Conservation (phyloP, 2,329 filamentous ascomycete species). For the Fusarium miscanthi region DNA sequence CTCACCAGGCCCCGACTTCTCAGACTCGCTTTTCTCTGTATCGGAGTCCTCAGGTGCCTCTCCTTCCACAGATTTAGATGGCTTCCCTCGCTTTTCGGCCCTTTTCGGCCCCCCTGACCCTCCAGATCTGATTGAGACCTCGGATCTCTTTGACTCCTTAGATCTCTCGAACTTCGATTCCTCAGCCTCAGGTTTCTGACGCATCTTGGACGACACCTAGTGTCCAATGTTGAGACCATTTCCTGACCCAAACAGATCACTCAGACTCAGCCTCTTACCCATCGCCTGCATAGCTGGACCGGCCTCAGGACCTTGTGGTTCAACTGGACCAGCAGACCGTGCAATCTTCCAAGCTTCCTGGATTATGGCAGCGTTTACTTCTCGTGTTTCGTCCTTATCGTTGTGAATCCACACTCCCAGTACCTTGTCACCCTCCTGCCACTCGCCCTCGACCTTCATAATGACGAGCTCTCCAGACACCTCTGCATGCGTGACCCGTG, state of each 20-base stretch:
- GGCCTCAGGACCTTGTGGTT: constrained; percentile 48
- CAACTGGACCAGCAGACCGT: constrained; percentile 45
- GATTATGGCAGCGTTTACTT: constrained; percentile 56
- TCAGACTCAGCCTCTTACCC: constrained; percentile 57
- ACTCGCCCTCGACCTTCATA: constrained; percentile 54
- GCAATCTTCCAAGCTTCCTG: constrained; percentile 57
- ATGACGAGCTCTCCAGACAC: constrained; percentile 67
- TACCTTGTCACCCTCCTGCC: constrained; percentile 54
- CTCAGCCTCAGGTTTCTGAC: background rate
- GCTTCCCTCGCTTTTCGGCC: background rate
- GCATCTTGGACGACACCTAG: constrained; percentile 25
- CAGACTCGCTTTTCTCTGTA: background rate
- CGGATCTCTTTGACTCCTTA: background rate
- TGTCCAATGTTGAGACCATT: constrained; percentile 38
- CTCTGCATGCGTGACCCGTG: constrained; percentile 71
- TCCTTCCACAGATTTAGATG: no score
- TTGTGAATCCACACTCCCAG: constrained; percentile 68
- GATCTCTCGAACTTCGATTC: background rate
- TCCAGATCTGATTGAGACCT: background rate
- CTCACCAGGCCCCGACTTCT: background rate
- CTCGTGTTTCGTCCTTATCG: constrained; percentile 58
- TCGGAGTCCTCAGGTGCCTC: background rate
- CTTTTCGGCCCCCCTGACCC: background rate
- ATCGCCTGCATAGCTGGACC: constrained; percentile 59
- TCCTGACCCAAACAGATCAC: constrained; percentile 57